Percentiles rank a stretch among this genome's conserved stretches.
phyloP scores from a whole-genome alignment of 306 rosid species.

The Geum urbanum region DNA sequence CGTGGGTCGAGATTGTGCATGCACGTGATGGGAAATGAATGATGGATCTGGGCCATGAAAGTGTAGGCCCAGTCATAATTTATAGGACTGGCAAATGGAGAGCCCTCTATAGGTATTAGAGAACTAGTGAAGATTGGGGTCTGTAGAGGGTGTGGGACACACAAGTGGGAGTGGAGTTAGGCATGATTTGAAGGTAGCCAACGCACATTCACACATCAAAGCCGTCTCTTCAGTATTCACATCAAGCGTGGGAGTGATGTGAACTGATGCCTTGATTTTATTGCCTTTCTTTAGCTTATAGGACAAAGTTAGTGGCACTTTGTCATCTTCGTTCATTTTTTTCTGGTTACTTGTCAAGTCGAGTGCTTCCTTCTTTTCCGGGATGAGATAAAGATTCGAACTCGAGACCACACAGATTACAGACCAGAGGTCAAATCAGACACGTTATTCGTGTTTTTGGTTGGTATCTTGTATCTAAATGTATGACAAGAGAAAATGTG shows the following conservation, averaged over 20 bases:
- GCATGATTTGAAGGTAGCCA: not conserved
- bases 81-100: too few relatives aligned
- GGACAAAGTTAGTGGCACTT: not conserved
- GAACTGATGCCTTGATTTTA: not conserved
- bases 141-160: not conserved
- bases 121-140: too few relatives aligned
- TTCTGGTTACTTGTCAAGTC: not conserved
- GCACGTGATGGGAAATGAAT: conserved; percentile 82
- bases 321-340: not conserved
- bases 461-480: too few relatives aligned
- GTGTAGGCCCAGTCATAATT: not conserved
- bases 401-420: too few relatives aligned
- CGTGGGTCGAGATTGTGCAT: conserved; percentile 32
- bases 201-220: not conserved
- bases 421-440: too few relatives aligned
- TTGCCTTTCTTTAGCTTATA: not conserved
- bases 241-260: conserved; percentile 8
- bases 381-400: too few relatives aligned
- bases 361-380: too few relatives aligned
- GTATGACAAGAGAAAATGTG: too few relatives aligned
- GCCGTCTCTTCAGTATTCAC: not conserved
- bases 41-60: conserved; percentile 63
- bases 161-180: not conserved
- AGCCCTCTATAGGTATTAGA: too few relatives aligned
- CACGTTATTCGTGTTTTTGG: too few relatives aligned